These are phyloP conservation scores for Iodosphaeria phyllophila DNA, from an alignment of 2,329 filamentous ascomycete species.

Conservation along the genomic window DNA sequence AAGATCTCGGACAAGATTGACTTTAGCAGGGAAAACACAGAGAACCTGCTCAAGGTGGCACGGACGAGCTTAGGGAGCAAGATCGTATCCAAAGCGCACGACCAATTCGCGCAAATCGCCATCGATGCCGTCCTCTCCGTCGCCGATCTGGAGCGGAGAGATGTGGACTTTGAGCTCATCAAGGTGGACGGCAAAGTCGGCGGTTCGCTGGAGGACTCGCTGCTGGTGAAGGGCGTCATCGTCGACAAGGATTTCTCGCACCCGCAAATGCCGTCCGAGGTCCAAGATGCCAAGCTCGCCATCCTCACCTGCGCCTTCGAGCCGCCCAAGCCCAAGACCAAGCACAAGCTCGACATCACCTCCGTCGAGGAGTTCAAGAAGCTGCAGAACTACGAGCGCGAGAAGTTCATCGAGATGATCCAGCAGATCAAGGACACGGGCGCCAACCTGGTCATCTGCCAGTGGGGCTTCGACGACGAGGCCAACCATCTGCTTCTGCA, in stretches of 20 bases:
- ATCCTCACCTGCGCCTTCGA: conserved; percentile 97
- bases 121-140: conserved; percentile 95
- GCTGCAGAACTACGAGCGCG: conserved; percentile 83
- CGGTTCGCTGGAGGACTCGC: conserved; percentile 76
- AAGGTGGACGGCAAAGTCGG: conserved; percentile 99
- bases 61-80: conserved; percentile 95
- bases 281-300: conserved; percentile 87
- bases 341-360: conserved; percentile 97
- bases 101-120: conserved; percentile 93
- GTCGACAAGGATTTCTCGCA: conserved; percentile 99
- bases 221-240: conserved; percentile 94
- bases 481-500: conserved; percentile 94
- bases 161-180: conserved; percentile 97
- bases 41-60: conserved; percentile 84
- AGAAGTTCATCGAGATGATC: conserved; percentile 98
- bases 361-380: conserved; percentile 97
- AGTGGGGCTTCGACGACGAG: conserved; percentile 99
- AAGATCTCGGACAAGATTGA: conserved; percentile 80
- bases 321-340: conserved; percentile 97
- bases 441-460: conserved; percentile 93
- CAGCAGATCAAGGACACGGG: conserved; percentile 94
- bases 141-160: conserved; percentile 85
- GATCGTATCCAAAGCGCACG: conserved; percentile 96
- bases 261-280: conserved; percentile 95
- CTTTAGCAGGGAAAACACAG: conserved; percentile 62